These are phyloP conservation scores for sorghum (Sorghum bicolor) DNA, from an alignment of 176 grass and related monocot species.

Conservation along the genomic window Sorghum_bicolor_NCBIv3 NC_012879.2:60033501-60034000, in stretches of 20 bases:
- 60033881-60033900: neutral
- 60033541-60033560: slow-evolving; percentile 65
- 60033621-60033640: slow-evolving; percentile 43
- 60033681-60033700: neutral
- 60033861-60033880: neutral
- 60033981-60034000: too few species aligned
- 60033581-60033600: slow-evolving; percentile 92
- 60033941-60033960: neutral
- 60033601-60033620: slow-evolving; percentile 91
- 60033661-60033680: neutral
- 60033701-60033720: neutral
- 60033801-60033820: neutral
- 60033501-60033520: neutral
- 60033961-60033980: neutral
- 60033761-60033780: neutral
- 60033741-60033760: neutral
- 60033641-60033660: neutral
- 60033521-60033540: neutral
- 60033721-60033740: neutral
- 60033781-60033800: neutral
- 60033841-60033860: neutral
- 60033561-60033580: slow-evolving; percentile 79
- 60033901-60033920: neutral
- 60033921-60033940: neutral
- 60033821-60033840: neutral